phyloP scores from a whole-genome alignment of 192 early-diverging fungal genomes.

The Coemansia sp. region DNA sequence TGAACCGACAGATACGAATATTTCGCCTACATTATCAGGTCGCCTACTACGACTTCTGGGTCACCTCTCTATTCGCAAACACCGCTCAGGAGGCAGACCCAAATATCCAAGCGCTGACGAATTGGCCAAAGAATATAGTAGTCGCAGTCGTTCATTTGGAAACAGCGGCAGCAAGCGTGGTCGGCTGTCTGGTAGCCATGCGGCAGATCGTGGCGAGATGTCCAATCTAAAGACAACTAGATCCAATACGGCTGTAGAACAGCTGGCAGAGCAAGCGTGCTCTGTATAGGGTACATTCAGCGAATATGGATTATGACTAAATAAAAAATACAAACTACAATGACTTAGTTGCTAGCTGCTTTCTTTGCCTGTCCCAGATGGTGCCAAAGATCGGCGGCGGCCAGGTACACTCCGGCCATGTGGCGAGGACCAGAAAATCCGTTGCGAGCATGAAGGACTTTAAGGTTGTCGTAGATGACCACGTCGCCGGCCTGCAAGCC shows the following conservation, averaged over 20 bases:
- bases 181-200: neutral
- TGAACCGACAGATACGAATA: neutral
- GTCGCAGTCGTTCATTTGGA: slow-evolving; percentile 19
- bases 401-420: slow-evolving; percentile 56
- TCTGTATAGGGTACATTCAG: neutral
- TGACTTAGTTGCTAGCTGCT: neutral
- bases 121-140: neutral
- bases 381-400: slow-evolving; percentile 39
- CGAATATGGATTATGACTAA: neutral
- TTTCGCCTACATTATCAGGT: neutral
- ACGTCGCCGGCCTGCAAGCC: slow-evolving; percentile 46
- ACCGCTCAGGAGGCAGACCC: slow-evolving; percentile 7
- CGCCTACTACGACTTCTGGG: slow-evolving; percentile 12
- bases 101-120: neutral
- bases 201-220: neutral
- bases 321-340: neutral
- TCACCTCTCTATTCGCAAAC: slow-evolving; percentile 12
- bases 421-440: slow-evolving; percentile 52
- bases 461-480: slow-evolving; percentile 56
- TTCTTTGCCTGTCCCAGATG: slow-evolving; percentile 41
- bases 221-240: neutral
- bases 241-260: neutral
- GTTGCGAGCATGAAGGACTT: slow-evolving; percentile 57
- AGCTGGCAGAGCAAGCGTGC: neutral
- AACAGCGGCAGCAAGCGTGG: neutral